These are phyloP conservation scores for Phytomonas serpens DNA, from an alignment of 208 protist species.

Conservation along the genomic window DNA sequence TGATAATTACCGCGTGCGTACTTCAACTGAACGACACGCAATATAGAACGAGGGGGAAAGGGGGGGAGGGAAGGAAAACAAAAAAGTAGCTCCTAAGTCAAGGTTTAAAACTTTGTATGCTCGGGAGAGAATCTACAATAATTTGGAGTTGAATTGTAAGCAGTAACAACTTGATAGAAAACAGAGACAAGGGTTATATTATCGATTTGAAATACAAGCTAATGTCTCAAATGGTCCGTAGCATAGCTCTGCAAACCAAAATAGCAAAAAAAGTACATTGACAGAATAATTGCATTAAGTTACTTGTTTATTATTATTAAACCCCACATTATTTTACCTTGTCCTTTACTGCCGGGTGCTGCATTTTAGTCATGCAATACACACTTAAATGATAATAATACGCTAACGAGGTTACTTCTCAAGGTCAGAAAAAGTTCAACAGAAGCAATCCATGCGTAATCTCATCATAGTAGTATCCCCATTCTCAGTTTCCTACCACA, in stretches of 20 bases:
- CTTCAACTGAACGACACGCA: neutral
- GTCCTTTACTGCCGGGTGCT: neutral
- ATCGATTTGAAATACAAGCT: neutral
- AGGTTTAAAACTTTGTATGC: neutral
- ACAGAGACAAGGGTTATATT: neutral
- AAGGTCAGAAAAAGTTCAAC: neutral
- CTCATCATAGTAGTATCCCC: neutral
- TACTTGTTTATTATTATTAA: neutral
- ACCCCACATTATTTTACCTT: neutral
- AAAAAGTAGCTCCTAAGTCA: slow-evolving; percentile 5
- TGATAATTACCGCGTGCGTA: neutral
- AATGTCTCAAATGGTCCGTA: neutral
- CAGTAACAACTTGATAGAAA: neutral
- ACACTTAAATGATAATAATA: slow-evolving; percentile 7
- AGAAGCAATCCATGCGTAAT: neutral
- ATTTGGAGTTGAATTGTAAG: neutral
- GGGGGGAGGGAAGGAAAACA: slow-evolving; percentile 16
- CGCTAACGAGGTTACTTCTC: neutral
- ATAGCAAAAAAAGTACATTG: neutral
- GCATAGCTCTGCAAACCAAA: neutral
- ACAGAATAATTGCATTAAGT: neutral
- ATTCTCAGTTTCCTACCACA: neutral
- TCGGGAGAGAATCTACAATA: neutral
- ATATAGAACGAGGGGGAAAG: slow-evolving; percentile 3
- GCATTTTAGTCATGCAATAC: neutral